Evolutionary conservation across 495 filamentous ascomycete species (phyloP), one percentile per base, ranked within the genome.

Genomic region (Xylaria grammica): DNA sequence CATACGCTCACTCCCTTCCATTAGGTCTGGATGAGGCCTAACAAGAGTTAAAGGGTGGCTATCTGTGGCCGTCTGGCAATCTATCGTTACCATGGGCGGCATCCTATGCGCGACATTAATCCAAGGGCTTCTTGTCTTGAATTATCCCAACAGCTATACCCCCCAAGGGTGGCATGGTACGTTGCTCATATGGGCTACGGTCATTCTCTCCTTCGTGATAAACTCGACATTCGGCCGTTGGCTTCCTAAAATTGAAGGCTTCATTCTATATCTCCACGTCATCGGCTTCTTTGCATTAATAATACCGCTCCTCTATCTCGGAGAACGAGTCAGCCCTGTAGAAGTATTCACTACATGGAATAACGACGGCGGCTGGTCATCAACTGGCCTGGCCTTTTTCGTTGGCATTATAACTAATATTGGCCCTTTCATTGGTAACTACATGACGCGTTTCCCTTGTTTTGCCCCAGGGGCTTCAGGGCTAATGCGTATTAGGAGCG

Each of bases 261-360:
- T 85, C 24, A 82, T 88, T 49, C 68, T 89, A 45, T 75, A 86
- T 20, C 75, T 88, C 26, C 87, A 89, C 75, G 68, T 88, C 20
- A 68, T 82, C n/a, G 85, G 84, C 2, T 79, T 90, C 42, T 86
- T 90, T 59, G 84, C 79, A 10, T 79, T 88, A 32, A 69, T 89
- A 40, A 84, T 89, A 32, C 80, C 85, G 0, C 69, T 89, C 17
- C 81, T 80, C 76, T 79, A 84, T 44, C 77, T 86, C 48, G 77
- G 78, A 8, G 79, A 81, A 10, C 75, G 74, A 11, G 74, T 77
- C 30, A 77, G 74, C 46, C 74, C 77, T 1, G 70, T 73, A 20
- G 78, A 69, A n/a, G 82, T 87, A 22, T 84, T 86, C 66, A 80
- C 81, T 8, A 73, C 79, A 3, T 86, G 86, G 63, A 73, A 78